Conservation (phyloP, 352 stramenopile genomes). For the Globisporangium paddicum region DNA sequence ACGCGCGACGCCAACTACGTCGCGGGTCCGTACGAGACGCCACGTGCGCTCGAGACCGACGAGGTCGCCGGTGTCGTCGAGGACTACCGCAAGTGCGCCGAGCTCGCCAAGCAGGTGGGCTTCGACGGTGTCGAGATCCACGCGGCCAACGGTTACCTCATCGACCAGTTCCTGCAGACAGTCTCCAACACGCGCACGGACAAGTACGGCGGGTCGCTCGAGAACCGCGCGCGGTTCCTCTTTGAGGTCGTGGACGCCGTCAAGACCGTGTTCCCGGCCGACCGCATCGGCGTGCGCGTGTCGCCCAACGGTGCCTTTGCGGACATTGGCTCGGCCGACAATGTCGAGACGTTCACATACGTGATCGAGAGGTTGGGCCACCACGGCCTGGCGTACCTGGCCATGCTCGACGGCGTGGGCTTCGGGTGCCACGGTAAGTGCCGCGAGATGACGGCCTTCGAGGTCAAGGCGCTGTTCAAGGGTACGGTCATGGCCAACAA, state of each 20-base stretch:
- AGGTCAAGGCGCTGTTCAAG: conserved; percentile 35
- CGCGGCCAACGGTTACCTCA: conserved; percentile 80
- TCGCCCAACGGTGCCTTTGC: conserved; percentile 50
- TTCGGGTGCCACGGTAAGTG: conserved; percentile 19
- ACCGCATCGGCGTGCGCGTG: conserved; percentile 11
- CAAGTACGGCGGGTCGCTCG: conserved; percentile 62
- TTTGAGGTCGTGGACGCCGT: conserved; percentile 42
- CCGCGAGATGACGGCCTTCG: conserved; percentile 16
- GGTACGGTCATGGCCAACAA: conserved; percentile 23
- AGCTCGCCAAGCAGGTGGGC: conserved; percentile 48
- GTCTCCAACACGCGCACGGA: conserved; percentile 71
- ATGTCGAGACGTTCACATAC: conserved; percentile 15
- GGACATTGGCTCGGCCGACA: conserved; percentile 27
- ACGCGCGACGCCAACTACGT: neutral
- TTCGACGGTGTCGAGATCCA: conserved; percentile 89
- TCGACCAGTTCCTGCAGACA: conserved; percentile 86
- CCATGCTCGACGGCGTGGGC: conserved; percentile 21
- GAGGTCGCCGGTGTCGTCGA: conserved; percentile 63
- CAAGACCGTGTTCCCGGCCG: neutral
- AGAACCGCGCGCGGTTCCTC: conserved; percentile 62
- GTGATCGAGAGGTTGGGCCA: conserved; percentile 12
- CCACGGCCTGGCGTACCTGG: conserved; percentile 21
- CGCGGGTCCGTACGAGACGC: neutral
- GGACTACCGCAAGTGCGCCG: conserved; percentile 54
- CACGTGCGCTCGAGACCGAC: conserved; percentile 15